These are phyloP conservation scores for Crithidia bombi DNA, from an alignment of 208 protist species.

Conservation along the genomic window DNA sequence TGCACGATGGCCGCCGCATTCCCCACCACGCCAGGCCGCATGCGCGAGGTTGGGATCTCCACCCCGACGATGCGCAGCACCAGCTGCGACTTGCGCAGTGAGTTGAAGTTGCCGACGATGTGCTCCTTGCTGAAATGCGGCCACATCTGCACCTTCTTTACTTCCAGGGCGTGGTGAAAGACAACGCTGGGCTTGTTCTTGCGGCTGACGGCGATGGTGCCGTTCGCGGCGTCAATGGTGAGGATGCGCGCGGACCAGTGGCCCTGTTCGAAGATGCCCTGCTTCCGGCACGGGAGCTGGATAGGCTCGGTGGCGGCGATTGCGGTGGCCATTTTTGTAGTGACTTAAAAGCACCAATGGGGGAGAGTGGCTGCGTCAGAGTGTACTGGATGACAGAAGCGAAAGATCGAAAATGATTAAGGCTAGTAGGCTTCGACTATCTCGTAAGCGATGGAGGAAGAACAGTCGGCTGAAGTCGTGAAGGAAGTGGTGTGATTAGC, in stretches of 20 bases:
- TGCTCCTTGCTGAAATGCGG: slow-evolving; percentile 10
- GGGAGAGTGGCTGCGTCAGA: no score
- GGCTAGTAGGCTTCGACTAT: no score
- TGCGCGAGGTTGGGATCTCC: background rate
- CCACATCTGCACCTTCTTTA: slow-evolving; percentile 14
- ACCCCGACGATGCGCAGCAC: slow-evolving; percentile 12
- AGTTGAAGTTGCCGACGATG: slow-evolving; percentile 15
- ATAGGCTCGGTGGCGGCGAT: background rate
- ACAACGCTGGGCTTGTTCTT: slow-evolving; percentile 5
- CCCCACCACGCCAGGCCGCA: background rate
- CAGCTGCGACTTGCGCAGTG: slow-evolving; percentile 4
- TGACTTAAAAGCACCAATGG: background rate
- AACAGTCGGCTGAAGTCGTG: no score
- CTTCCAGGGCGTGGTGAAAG: background rate
- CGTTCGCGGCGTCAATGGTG: slow-evolving; percentile 3
- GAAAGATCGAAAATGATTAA: background rate
- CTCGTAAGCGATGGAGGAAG: no score
- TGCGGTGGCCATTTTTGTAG: background rate
- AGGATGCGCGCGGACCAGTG: slow-evolving; percentile 12
- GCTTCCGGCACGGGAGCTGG: slow-evolving; percentile 14
- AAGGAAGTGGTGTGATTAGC: no score
- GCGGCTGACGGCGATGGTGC: slow-evolving; percentile 14
- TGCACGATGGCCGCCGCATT: slow-evolving; percentile 5
- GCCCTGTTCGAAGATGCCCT: slow-evolving; percentile 12
- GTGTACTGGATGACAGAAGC: no score